These are phyloP conservation scores for Albophoma yamanashiensis DNA, from an alignment of 2,329 filamentous ascomycete species.

Conservation along the genomic window DNA sequence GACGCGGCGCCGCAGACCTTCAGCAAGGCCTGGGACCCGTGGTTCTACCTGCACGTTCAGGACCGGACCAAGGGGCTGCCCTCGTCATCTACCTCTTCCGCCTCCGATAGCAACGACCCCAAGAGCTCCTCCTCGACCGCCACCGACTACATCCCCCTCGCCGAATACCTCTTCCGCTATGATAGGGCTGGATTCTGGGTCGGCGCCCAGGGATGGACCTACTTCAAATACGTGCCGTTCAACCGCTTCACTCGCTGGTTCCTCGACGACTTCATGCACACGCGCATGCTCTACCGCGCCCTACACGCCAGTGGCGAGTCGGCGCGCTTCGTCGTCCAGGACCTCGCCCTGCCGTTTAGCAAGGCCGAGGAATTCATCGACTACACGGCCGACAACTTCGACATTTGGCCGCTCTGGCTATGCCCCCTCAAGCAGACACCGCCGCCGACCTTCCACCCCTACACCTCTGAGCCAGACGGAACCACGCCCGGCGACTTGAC, in stretches of 20 bases:
- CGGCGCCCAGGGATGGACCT: conserved; percentile 52
- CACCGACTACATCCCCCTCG: conserved; percentile 52
- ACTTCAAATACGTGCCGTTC: conserved; percentile 56
- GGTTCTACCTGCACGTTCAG: conserved; percentile 66
- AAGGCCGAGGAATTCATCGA: conserved; percentile 41
- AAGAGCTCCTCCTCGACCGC: conserved; percentile 6
- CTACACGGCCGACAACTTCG: conserved; percentile 38
- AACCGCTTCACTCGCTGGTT: conserved; percentile 55
- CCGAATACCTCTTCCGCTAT: conserved; percentile 68
- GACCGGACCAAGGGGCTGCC: conserved; percentile 23
- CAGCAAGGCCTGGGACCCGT: conserved; percentile 52
- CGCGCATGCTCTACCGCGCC: conserved; percentile 63
- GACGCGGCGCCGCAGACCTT: conserved; percentile 39
- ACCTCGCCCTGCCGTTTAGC: conserved; percentile 48
- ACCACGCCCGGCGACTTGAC: conserved; percentile 4
- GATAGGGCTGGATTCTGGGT: conserved; percentile 70
- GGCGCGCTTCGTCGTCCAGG: conserved; percentile 57
- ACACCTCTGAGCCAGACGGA: conserved; percentile 26
- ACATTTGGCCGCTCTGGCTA: conserved; percentile 51
- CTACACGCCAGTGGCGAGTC: conserved; percentile 57
- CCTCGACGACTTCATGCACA: conserved; percentile 63
- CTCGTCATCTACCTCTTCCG: background rate
- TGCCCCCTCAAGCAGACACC: conserved; percentile 40
- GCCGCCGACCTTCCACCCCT: conserved; percentile 45
- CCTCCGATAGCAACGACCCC: conserved; percentile 7